Base-by-base conservation (phyloP, 2,329 filamentous ascomycete species). In the Apiospora rasikravindrae region DNA sequence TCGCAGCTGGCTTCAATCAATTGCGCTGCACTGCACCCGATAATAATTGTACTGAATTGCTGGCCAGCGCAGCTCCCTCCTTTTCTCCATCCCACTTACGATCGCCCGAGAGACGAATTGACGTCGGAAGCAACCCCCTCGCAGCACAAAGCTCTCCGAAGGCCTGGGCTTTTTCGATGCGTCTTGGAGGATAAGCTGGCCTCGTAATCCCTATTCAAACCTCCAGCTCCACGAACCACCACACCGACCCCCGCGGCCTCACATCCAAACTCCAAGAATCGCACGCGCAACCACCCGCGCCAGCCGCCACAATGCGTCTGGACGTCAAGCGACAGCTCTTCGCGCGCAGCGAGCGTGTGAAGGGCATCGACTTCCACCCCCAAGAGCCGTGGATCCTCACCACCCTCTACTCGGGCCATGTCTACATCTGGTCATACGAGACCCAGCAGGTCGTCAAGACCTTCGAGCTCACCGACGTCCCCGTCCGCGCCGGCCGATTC, bases 381-480 rank as follows among this genome's bases (percentile, higher is more conserved):
- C 94, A 94, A 73, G 96, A 98, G 87, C 95, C 95, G 90, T 98
- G 96, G 94, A 94, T 95, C 77, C 89, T 98, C 80, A 98, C 96
- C 44, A 98, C 96, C 33, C 87, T 99, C 76, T 99, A 99, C 85
- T 98, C 94, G 95, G 94, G 96, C 83, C 96, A 98, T 87, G 96
- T 97, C 82, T 97, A 98, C 87, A 98, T 99, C 82, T 98, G 96
- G 95, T 98, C 96, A 45, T 98, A 97, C 84, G 96, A 97, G 85
- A 97, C 95, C 69, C 95, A 97, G 83, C 93, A 95, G 75, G 95
- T 98, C 75, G 94, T 99, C 85, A 98, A 98, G 88, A 98, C 96
- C 5, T 99, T 99, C 84, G 96, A 99, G 86, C 91, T 98, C 76
- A 98, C 96, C 81, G 96, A 99, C 88, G 96, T 99, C 69, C 96